Evolutionary conservation across 2,329 filamentous ascomycete species (phyloP).

Genomic region (Aspergillus sp.): DNA sequence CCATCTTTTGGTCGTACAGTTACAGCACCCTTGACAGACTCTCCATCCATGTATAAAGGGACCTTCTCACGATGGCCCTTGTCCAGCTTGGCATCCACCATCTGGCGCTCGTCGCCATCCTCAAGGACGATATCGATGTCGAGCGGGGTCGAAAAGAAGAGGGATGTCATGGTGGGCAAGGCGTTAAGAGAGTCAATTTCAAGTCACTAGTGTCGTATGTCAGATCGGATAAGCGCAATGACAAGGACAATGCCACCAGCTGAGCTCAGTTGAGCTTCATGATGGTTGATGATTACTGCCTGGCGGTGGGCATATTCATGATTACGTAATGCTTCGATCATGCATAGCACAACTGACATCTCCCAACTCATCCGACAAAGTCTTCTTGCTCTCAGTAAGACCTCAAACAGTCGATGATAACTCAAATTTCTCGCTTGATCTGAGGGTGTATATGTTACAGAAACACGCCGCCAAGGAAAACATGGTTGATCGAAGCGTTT

Average conservation of each 20-base stretch:
- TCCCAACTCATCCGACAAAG: background rate
- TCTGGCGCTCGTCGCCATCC: slow-evolving; percentile 89
- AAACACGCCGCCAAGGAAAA: background rate
- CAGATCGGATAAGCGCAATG: slow-evolving; percentile 12
- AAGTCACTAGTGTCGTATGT: slow-evolving; percentile 6
- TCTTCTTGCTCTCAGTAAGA: background rate
- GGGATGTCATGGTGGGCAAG: slow-evolving; percentile 79
- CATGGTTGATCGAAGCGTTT: background rate
- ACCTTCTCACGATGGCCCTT: slow-evolving; percentile 98
- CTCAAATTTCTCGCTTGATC: background rate
- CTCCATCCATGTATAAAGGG: slow-evolving; percentile 95
- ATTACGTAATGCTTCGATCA: slow-evolving; percentile 24
- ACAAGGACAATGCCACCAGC: slow-evolving; percentile 10
- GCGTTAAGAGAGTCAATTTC: slow-evolving; percentile 14
- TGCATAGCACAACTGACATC: background rate
- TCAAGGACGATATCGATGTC: slow-evolving; percentile 99
- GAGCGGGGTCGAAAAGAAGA: slow-evolving; percentile 97
- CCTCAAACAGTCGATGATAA: background rate
- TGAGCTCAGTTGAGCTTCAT: slow-evolving; percentile 20
- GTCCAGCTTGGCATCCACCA: slow-evolving; percentile 97
- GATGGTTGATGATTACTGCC: slow-evolving; percentile 22
- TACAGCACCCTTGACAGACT: slow-evolving; percentile 95
- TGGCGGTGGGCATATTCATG: slow-evolving; percentile 20
- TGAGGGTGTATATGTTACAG: background rate
- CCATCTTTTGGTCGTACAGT: slow-evolving; percentile 97